A percentile compares a stretch with the other conserved stretches of the same genome.
These are phyloP conservation scores for Agrocybe praecox DNA, from an alignment of 768 basidiomycete genomes.

Conservation along the genomic window DNA sequence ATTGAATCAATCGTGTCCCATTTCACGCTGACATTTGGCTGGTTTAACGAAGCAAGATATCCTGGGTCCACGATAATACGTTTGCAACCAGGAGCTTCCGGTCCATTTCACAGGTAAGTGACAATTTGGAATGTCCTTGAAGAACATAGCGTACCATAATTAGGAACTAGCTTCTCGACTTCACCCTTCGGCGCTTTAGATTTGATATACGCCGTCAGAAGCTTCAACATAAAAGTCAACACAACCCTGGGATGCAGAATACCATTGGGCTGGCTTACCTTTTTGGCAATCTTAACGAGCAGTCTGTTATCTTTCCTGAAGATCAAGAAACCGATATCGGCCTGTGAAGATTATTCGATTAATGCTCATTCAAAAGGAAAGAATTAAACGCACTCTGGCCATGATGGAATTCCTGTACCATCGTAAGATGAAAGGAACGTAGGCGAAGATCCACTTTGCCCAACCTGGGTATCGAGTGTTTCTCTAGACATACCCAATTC, in stretches of 20 bases:
- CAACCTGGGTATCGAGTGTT: constrained; percentile 44
- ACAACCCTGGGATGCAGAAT: background rate
- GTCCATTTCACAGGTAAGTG: background rate
- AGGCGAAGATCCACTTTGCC: constrained; percentile 55
- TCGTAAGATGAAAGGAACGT: constrained; percentile 52
- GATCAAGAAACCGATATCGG: constrained; percentile 36
- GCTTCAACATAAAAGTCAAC: constrained; percentile 27
- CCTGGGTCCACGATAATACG: constrained; percentile 63
- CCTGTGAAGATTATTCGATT: constrained; percentile 21
- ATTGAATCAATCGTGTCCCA: constrained; percentile 53
- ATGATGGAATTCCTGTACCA: constrained; percentile 50
- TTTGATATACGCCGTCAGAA: constrained; percentile 47
- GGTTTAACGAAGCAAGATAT: constrained; percentile 54
- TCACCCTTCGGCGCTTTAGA: constrained; percentile 50
- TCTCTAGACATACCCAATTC: constrained; percentile 21
- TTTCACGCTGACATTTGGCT: constrained; percentile 52
- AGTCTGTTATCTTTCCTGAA: constrained; percentile 43
- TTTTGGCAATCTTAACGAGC: constrained; percentile 29
- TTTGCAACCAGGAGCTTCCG: constrained; percentile 60
- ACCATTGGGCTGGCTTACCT: constrained; percentile 22
- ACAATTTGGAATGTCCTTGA: background rate
- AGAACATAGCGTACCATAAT: constrained; percentile 41
- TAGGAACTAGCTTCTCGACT: constrained; percentile 48
- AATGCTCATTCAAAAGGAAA: background rate
- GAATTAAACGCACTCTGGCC: constrained; percentile 38